Evolutionary conservation across 2,329 filamentous ascomycete species (phyloP).

Genomic region (Ceratocystis destructans): DNA sequence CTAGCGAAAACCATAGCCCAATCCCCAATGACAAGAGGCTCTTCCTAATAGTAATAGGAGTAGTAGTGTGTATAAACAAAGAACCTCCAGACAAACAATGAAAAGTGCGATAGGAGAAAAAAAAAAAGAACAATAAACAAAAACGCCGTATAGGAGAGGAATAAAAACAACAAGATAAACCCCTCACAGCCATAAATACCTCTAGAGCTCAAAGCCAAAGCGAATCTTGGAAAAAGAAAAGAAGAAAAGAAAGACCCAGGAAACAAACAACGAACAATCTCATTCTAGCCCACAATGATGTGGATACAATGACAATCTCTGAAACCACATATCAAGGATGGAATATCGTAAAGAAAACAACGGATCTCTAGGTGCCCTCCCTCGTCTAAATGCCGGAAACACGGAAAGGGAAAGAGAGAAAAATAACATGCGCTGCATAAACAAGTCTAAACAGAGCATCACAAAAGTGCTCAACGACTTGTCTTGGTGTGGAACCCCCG

Average conservation of each 20-base stretch:
- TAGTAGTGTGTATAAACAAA: neutral
- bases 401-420: neutral
- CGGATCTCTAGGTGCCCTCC: neutral
- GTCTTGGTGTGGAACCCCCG: no score
- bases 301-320: neutral
- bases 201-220: neutral
- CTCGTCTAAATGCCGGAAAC: neutral
- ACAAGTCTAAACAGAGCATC: no score
- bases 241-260: neutral
- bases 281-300: neutral
- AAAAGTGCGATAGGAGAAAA: neutral
- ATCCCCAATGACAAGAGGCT: neutral
- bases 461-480: no score
- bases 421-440: no score
- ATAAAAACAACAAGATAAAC: conserved; percentile 14
- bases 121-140: neutral
- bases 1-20: neutral
- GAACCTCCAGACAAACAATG: neutral
- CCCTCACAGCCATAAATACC: neutral
- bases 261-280: neutral
- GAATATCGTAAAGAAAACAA: no score
- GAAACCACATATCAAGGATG: neutral
- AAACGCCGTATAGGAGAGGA: conserved; percentile 10
- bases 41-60: neutral
- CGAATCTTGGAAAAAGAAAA: neutral